Base-by-base conservation (phyloP, 495 filamentous ascomycete species). In the Pseudomonodictys pantanalensis region DNA sequence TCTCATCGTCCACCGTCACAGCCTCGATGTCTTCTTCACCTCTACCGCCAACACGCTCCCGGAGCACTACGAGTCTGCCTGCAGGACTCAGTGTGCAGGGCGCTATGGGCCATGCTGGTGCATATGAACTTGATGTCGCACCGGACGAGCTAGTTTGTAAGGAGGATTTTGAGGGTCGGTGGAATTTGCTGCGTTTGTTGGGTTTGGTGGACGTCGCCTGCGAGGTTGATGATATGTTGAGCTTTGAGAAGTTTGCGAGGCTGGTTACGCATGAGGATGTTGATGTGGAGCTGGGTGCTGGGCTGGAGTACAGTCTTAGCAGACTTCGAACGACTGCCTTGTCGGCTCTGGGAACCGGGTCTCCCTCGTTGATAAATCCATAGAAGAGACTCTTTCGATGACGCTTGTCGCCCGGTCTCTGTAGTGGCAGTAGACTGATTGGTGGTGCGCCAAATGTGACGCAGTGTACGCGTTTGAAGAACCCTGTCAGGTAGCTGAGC, bases 381-480 rank as follows among this genome's bases (percentile, higher is more conserved):
- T 87, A 73, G 70, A 93, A 93, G 2, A 90, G 64, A 23, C 81
- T 89, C 57, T 86, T 88, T 20, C 76, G 73, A 28, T 81, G 71
- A 3, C 63, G 56, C 3, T 71, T 67, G n/a, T 71, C 70, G 1
- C 58, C 47, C 0, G 88, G 85, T 46, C 81, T 84, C 24, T 77
- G 72, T 0, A 93, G 70, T 0, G 89, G 88, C 0, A 85, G 76
- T 7, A 90, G 72, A 23, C 84, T 86, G 10, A 95, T 73, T 0
- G 90, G 90, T 2, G 90, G 90, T 1, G 87, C 81, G 20, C 90
- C 90, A 55, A 93, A 95, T 0, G 85, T 92, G 26, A 95, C 72
- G 69, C 90, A 95, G 67, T 93, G 88, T 6, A 92, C 74, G 24
- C 86, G 79, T 64, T 84, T 86, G 73, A 92, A 93, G 60, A 75